Evolutionary conservation across 2,329 filamentous ascomycete genomes (phyloP).

Genomic region (Botrytis cinerea): DNA sequence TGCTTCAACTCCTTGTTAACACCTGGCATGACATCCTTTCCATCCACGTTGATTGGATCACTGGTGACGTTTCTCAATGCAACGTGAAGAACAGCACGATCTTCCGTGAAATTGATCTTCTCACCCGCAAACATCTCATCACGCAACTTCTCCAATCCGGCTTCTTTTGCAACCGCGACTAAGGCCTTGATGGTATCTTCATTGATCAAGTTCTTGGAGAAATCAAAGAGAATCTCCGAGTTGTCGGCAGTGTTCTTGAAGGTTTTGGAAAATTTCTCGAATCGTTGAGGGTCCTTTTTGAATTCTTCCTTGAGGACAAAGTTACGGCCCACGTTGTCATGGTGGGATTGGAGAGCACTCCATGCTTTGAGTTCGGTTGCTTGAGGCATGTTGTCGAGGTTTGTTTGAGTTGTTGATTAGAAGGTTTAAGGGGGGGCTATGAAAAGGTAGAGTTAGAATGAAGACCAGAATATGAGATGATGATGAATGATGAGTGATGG

Average conservation of each 20-base stretch:
- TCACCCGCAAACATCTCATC: constrained; percentile 97
- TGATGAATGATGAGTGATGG: neutral
- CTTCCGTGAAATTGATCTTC: constrained; percentile 99
- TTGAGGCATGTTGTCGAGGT: constrained; percentile 65
- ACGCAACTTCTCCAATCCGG: constrained; percentile 86
- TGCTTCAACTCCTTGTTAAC: constrained; percentile 91
- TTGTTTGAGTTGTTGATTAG: neutral
- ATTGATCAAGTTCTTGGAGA: constrained; percentile 97
- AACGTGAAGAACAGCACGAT: constrained; percentile 92
- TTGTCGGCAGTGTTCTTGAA: constrained; percentile 78
- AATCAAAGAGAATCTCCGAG: constrained; percentile 93
- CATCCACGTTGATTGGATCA: constrained; percentile 81
- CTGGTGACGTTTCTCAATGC: constrained; percentile 89
- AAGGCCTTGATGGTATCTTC: constrained; percentile 88
- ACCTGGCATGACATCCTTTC: constrained; percentile 88
- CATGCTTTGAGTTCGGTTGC: constrained; percentile 84
- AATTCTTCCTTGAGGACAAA: constrained; percentile 95
- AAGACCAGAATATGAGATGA: neutral
- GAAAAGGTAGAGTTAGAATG: neutral
- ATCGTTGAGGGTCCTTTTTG: constrained; percentile 81
- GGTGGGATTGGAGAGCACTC: constrained; percentile 88
- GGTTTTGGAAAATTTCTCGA: constrained; percentile 84
- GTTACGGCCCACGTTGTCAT: constrained; percentile 80
- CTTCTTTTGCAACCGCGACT: constrained; percentile 87
- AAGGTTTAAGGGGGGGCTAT: neutral